Base-by-base conservation (phyloP, 1,139 yeast species). In the Suhomyces guaymorum region DNA sequence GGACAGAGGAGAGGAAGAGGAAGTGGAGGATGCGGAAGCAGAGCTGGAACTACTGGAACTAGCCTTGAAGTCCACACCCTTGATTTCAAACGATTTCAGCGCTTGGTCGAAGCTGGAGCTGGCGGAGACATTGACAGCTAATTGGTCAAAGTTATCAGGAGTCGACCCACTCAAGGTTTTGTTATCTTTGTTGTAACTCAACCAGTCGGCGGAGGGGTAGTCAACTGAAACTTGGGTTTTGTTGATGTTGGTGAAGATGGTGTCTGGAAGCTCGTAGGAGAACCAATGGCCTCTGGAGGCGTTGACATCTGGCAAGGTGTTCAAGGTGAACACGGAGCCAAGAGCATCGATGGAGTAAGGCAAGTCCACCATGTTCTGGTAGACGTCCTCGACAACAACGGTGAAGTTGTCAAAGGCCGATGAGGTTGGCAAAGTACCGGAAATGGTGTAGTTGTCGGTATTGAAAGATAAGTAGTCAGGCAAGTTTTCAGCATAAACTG, bases 81-180 rank as follows among this genome's bases (percentile, higher is more conserved):
- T 59, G 25, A 88, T 66, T 11, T 63, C 59, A 44, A 88, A 81
- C 6, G 66, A 56, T 40, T 78, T 60, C 11, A 51, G 42, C 31
- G 59, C 70, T 24, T 43, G 47, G 26, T 63, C 61, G 13, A 66
- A 59, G 23, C 55, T 54, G 32, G 67, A 59, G 5, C 60, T 47
- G 1, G 89, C 95, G 2, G 64, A 59, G 19, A 89, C 63, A 2
- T 69, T 63, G 24, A 88, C 76, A 0, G 56, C 38, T 13, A 81
- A 54, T 6, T 56, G 48, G 15, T 70, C 66, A 46, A 89, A 82
- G 47, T 73, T 60, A 5, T 61, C 49, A 1, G 97, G 96, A 2
- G 80, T 82, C 30, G 49, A 44, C 17, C 97, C 97, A 27, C 63
- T 63, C 41, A 90, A 71, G 2, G 95, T 82, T 52, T 71, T 61